Evolutionary conservation across 208 protist genomes (phyloP), one percentile per base, ranked within the genome.

Genomic region (Wallacemonas sp.): DNA sequence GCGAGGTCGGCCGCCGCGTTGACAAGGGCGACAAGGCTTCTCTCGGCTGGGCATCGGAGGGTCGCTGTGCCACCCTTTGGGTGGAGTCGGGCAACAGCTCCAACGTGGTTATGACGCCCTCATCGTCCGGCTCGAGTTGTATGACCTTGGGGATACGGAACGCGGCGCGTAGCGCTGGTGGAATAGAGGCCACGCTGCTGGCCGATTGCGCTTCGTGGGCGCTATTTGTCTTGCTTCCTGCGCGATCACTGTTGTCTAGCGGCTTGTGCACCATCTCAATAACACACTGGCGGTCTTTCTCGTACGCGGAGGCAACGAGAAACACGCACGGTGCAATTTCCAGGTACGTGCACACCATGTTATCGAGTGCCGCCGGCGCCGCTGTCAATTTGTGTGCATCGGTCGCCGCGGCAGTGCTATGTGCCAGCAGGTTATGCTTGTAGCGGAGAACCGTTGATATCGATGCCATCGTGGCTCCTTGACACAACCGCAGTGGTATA

Each of bases 51-150:
- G 42, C 2, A 3, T 64, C 42, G 30, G 31, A 31, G 31, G 9
- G 51, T 31, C 36, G 28, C 27, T 15, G 5, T 47, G 11, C 60
- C 61, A 0, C 42, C 65, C 28, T 22, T 5, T 54, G 45, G 19
- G 44, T 38, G 30, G 21, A 47, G 30, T 94, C 88, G 5, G 73
- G 63, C 26, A 84, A 66, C 12, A 94, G 68, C 30, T 83, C 59
- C 15, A 91, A 61, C 15, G 76, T 79, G 15, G 82, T 86, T 41
- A 94, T 84, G 34, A 75, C 24, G 4, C 88, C 88, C 42, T 94
- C 88, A 46, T 90, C 84, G 39, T 93, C 70, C 0, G 63, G 53
- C 1, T 90, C 36, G 3, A 93, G 64, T 21, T 90, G 68, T 63
- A 93, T 79, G 11, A 80, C 44, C 26, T 72, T 77, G 2, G 83